Evolutionary conservation across 2,329 filamentous ascomycete species (phyloP).

Genomic region (Incumbomyces lentus): DNA sequence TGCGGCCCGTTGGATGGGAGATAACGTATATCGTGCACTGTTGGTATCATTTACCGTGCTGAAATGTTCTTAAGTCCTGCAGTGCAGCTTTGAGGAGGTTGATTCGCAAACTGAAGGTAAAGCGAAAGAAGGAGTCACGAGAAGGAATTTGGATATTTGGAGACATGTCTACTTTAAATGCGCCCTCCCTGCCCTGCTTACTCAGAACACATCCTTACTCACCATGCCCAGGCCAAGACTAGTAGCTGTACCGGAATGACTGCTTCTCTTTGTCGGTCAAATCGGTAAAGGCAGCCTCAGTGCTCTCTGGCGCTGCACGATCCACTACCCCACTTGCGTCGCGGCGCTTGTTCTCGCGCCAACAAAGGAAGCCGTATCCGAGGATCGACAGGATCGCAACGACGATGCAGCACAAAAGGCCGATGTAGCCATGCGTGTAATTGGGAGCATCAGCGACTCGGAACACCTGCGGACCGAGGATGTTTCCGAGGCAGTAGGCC

Average conservation of each 20-base stretch:
- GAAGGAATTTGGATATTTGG: too few species aligned
- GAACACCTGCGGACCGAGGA: constrained; percentile 36
- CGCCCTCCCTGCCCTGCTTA: too few species aligned
- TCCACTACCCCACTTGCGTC: constrained; percentile 9
- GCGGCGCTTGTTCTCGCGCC: constrained; percentile 18
- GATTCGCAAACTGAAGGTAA: too few species aligned
- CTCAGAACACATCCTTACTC: too few species aligned
- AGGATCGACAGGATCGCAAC: constrained; percentile 14
- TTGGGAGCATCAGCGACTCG: constrained; percentile 11
- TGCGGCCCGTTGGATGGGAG: too few species aligned
- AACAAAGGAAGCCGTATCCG: constrained; percentile 19
- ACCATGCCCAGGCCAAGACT: neutral
- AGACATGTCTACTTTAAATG: too few species aligned
- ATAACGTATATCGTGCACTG: too few species aligned
- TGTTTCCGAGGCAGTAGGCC: constrained; percentile 32
- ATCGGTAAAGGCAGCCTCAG: constrained; percentile 18
- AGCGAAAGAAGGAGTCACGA: too few species aligned
- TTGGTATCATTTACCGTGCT: too few species aligned
- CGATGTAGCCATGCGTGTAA: neutral
- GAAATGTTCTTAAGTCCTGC: too few species aligned
- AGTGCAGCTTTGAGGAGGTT: too few species aligned
- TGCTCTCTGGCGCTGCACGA: too few species aligned
- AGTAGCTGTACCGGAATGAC: constrained; percentile 21
- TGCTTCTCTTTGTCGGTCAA: constrained; percentile 21
- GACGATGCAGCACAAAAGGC: neutral